Base-by-base conservation (phyloP, 2,329 filamentous ascomycete genomes). In the Colletotrichum higginsianum region DNA sequence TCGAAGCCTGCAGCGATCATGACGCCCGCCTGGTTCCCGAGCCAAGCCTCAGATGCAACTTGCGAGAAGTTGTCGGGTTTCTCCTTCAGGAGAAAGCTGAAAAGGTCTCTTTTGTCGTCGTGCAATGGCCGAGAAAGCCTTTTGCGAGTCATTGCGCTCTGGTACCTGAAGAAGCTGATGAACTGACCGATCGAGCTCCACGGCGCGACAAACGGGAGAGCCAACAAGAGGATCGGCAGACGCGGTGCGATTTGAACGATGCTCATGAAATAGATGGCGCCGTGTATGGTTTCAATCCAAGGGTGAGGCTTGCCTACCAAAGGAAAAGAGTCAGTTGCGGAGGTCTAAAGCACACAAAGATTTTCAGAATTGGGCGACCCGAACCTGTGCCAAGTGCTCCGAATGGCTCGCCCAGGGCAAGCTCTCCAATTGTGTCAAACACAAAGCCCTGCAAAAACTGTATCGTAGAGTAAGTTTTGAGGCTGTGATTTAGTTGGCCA, bases 201-300 rank as follows among this genome's bases (percentile, higher is more conserved):
- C 15, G 57, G 57, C 13, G 47, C 57, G 30, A 61, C 57, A 21
- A 61, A 30, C 6, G 57, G 57, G 18, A 61, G 21, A 15, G 23
- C 21, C n/a, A 61, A 16, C 40, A n/a, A 61, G 15, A 61, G 42
- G n/a, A 61, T 23, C 3, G 57, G 57, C 12, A 61, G 40, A 21
- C 57, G 57, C 16, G 57, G 57, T 49, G 57, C 42, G n/a, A 61
- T 47, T 47, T 61, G 57, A 21, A 61, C 42, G 16, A 61, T 61
- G 21, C 57, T 61, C 57, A 61, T 61, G n/a, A 46, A 61, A 40
- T 61, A 61, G 15, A 61, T 61, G 5, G 57, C 57, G 38, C 57
- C 57, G 42, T 61, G 57, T 16, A 61, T 61, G n/a, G 57, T 61
- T 12, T 40, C 42, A 13, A 61, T 61, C 57, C 57, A 61, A 18